Evolutionary conservation across 1,139 yeast species (phyloP).

Genomic region (Debaryomyces nepalensis): DNA sequence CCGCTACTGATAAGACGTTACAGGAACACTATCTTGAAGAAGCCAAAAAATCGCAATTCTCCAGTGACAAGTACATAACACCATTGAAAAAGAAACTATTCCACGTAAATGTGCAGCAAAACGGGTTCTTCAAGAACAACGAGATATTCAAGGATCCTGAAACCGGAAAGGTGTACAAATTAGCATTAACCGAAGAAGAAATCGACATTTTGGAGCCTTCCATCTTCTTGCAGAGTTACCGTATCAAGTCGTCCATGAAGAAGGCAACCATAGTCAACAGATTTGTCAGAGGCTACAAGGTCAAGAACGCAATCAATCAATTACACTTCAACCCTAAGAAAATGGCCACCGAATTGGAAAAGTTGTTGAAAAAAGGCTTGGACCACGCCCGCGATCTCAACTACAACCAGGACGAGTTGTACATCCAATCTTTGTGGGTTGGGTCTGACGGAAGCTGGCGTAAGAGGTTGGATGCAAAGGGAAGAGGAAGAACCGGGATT

Average conservation of each 20-base stretch:
- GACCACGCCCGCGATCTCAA: slow-evolving; percentile 68
- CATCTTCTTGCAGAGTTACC: slow-evolving; percentile 72
- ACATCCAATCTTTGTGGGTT: slow-evolving; percentile 85
- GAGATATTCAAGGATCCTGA: slow-evolving; percentile 53
- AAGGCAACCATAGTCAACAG: slow-evolving; percentile 85
- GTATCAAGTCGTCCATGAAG: slow-evolving; percentile 84
- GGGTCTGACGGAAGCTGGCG: slow-evolving; percentile 84
- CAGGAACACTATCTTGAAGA: slow-evolving; percentile 38
- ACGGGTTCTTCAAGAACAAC: slow-evolving; percentile 78
- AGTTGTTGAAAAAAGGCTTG: slow-evolving; percentile 72
- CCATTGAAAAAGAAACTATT: slow-evolving; percentile 78
- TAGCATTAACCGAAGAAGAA: slow-evolving; percentile 65
- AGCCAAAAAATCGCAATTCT: slow-evolving; percentile 34
- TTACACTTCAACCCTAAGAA: slow-evolving; percentile 86
- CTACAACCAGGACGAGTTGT: slow-evolving; percentile 63
- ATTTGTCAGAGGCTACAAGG: slow-evolving; percentile 69
- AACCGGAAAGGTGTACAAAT: slow-evolving; percentile 54
- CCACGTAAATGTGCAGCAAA: slow-evolving; percentile 57
- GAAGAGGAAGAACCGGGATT: slow-evolving; percentile 88
- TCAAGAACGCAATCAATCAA: slow-evolving; percentile 85
- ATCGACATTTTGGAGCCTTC: slow-evolving; percentile 85
- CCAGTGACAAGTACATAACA: slow-evolving; percentile 50
- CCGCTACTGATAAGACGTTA: slow-evolving; percentile 40
- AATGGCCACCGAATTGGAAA: slow-evolving; percentile 79
- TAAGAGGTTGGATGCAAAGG: slow-evolving; percentile 81